Conservation (phyloP, 345 rosid genomes). For the Geranium rotundifolium region DNA sequence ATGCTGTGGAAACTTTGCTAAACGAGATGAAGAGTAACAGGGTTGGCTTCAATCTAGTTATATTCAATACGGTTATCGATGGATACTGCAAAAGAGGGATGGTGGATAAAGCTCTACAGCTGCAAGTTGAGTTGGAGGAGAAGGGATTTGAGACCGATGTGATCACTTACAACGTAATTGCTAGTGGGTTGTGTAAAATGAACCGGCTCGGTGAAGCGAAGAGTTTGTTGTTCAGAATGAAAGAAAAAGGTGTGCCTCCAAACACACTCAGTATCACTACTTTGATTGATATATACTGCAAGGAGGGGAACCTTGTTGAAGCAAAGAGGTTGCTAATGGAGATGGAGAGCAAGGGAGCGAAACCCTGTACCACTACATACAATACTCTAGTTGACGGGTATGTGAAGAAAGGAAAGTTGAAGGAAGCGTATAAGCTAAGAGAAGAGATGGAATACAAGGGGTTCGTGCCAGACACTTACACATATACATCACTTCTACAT, state of each 20-base stretch:
- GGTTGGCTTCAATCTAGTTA: conserved; percentile 36
- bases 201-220: conserved; percentile 62
- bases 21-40: conserved; percentile 66
- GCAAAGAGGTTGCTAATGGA: conserved; percentile 54
- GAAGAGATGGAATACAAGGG: conserved; percentile 47
- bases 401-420: conserved; percentile 50
- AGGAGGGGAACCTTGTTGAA: conserved; percentile 70
- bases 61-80: conserved; percentile 54
- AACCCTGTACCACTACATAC: conserved; percentile 45
- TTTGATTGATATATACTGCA: conserved; percentile 62
- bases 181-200: conserved; percentile 44
- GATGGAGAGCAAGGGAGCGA: conserved; percentile 42
- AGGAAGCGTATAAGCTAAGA: conserved; percentile 51
- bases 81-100: conserved; percentile 58
- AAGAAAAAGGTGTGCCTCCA: conserved; percentile 34
- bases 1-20: conserved; percentile 54
- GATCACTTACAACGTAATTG: conserved; percentile 48
- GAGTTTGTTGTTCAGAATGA: conserved; percentile 44
- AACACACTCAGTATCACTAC: conserved; percentile 55
- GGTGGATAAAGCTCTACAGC: conserved; percentile 53
- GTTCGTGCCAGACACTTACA: conserved; percentile 41
- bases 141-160: conserved; percentile 60
- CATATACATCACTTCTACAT: conserved; percentile 65
- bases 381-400: conserved; percentile 62
- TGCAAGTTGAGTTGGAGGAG: conserved; percentile 50